These are phyloP conservation scores for Chlamydomonas sphaeroides DNA, from an alignment of 139 green algal genomes.

Conservation along the genomic window DNA sequence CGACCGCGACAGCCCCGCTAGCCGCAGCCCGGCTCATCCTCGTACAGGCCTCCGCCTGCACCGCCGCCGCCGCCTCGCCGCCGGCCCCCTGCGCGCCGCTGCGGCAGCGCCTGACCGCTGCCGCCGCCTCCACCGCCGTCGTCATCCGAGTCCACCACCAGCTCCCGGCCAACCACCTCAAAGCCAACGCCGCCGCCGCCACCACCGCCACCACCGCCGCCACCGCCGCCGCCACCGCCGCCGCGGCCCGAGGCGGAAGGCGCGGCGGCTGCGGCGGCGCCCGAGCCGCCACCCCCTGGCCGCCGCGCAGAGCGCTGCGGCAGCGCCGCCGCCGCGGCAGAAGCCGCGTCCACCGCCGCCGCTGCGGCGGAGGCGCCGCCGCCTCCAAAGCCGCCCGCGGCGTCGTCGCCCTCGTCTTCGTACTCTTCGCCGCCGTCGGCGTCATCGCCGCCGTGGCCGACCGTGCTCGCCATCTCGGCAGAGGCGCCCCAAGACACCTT, in stretches of 20 bases:
- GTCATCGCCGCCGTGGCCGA: neutral
- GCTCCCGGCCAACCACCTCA: conserved; percentile 3
- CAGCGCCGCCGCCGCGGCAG: neutral
- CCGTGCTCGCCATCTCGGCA: no score
- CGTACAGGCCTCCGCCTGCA: neutral
- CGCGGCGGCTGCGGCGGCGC: no score
- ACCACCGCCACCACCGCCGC: neutral
- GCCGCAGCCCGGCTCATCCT: conserved; percentile 29
- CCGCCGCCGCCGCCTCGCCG: neutral
- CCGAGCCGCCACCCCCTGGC: no score
- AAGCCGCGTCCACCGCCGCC: neutral
- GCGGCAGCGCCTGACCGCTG: conserved; percentile 13
- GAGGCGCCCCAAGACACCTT: no score
- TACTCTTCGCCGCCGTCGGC: neutral
- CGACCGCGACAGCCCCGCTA: neutral
- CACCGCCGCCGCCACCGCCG: neutral
- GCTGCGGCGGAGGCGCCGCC: neutral
- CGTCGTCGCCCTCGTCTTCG: neutral
- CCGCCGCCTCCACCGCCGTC: neutral
- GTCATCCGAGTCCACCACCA: conserved; percentile 21
- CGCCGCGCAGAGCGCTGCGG: neutral
- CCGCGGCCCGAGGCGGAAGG: no score
- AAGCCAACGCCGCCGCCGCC: neutral
- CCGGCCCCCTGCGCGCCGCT: neutral
- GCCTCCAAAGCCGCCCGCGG: neutral